Percentiles rank a stretch among this genome's conserved stretches.
These are phyloP conservation scores for Trypanosoma cruzi DNA, from an alignment of 208 protist genomes.

Conservation along the genomic window DNA sequence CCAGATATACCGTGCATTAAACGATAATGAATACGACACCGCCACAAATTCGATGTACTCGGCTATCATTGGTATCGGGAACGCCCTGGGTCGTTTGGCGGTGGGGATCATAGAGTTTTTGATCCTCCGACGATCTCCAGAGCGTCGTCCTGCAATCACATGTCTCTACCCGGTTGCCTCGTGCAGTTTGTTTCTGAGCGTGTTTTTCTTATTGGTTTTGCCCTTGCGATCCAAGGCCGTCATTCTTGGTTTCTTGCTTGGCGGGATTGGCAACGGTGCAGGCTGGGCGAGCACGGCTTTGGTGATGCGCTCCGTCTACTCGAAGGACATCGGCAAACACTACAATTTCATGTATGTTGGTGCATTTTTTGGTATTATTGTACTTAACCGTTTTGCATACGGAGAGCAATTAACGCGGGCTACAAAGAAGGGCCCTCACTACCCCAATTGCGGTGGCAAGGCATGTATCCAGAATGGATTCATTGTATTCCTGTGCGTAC, in stretches of 20 bases:
- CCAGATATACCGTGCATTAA: constrained; percentile 75
- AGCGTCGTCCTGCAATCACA: constrained; percentile 39
- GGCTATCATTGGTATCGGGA: constrained; percentile 60
- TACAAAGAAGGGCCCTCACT: constrained; percentile 9
- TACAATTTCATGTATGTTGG: constrained; percentile 73
- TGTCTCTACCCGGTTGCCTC: constrained; percentile 42
- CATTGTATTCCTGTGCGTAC: constrained; percentile 32
- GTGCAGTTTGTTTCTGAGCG: constrained; percentile 35
- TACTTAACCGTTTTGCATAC: constrained; percentile 65
- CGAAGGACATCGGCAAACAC: constrained; percentile 73
- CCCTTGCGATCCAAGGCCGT: constrained; percentile 43
- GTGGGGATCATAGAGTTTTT: constrained; percentile 37
- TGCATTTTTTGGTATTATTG: constrained; percentile 38
- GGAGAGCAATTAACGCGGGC: constrained; percentile 30
- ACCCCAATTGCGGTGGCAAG: constrained; percentile 32
- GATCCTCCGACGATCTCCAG: constrained; percentile 30
- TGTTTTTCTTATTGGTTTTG: constrained; percentile 48
- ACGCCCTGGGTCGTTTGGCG: constrained; percentile 51
- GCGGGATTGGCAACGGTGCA: constrained; percentile 65
- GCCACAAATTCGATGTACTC: constrained; percentile 43
- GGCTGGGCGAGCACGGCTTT: constrained; percentile 54
- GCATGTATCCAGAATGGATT: constrained; percentile 37
- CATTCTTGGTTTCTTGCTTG: constrained; percentile 49
- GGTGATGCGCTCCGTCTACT: constrained; percentile 67
- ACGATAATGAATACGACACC: constrained; percentile 41